Base-by-base conservation (phyloP, 805 yeast species). In the Saccharomycopsis synnaedendra region DNA sequence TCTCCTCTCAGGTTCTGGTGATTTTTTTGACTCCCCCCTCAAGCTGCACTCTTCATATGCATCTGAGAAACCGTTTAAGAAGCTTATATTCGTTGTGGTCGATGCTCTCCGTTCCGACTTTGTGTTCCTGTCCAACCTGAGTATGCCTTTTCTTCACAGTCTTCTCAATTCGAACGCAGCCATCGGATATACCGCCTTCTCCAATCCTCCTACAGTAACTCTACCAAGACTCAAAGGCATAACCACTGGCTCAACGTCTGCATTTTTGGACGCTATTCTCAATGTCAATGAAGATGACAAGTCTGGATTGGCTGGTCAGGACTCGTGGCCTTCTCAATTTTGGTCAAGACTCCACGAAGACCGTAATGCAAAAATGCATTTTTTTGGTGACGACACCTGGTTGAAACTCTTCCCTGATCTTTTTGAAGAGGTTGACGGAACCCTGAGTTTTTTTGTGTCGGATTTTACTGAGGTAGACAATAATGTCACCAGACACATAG, bases 381-480 rank as follows among this genome's bases (percentile, higher is more conserved):
- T 93, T 75, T 90, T 75, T 66, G 99, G 99, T 33, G 99, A 93
- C 63, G 98, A 93, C 60, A 93, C 99, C 1, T 93, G 99, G 99
- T 64, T 89, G 53, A 89, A 87, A 59, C 69, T 93, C 43, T 93
- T 89, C 55, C 63, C 63, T 5, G n/a, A 8, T 34, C 67, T 68
- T 49, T 71, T 71, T 54, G 68, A 70, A 27, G 68, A 72, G 42
- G 65, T 61, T 32, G 97, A 93, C 38, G 97, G 97, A 1, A 90
- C 97, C 0, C 80, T 85, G 41, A 87, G 96, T 45, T 93, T 93
- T 60, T 93, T 85, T 60, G 99, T 93, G 1, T 82, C 93, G 47
- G 99, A 93, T 61, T 93, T 85, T 61, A 85, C 90, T 1, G 93
- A 89, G 55, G 99, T 93, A 3, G 99, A 93, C 57, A 71, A 74